These are phyloP conservation scores for Phytophthora cryptogea DNA, from an alignment of 352 stramenopile species.

Conservation along the genomic window DNA sequence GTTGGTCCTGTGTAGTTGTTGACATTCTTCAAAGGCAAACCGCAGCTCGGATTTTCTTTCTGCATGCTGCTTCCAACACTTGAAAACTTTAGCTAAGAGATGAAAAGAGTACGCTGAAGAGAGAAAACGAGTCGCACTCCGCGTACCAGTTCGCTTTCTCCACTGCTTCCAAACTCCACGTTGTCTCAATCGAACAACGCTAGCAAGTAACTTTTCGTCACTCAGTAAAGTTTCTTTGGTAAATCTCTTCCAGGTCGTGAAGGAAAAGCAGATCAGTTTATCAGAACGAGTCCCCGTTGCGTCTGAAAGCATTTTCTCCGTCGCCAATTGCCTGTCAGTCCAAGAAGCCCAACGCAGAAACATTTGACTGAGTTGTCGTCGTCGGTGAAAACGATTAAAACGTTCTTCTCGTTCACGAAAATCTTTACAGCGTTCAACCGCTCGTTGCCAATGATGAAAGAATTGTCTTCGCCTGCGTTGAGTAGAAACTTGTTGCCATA, in stretches of 20 bases:
- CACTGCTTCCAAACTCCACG: constrained; percentile 22
- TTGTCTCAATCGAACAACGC: constrained; percentile 9
- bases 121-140: constrained; percentile 11
- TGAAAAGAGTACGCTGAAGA: constrained; percentile 21
- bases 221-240: background rate
- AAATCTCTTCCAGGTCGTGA: constrained; percentile 20
- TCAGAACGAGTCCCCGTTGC: constrained; percentile 1
- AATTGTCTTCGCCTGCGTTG: background rate
- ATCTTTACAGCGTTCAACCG: background rate
- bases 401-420: constrained; percentile 18
- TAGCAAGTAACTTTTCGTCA: constrained; percentile 5
- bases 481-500: constrained; percentile 7
- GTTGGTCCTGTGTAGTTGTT: background rate
- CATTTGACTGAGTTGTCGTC: constrained; percentile 13
- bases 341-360: constrained; percentile 27
- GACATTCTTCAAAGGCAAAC: constrained; percentile 6
- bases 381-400: constrained; percentile 15
- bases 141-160: constrained; percentile 9
- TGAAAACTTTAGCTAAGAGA: constrained; percentile 8
- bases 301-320: constrained; percentile 5
- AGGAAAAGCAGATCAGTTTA: constrained; percentile 7
- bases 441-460: constrained; percentile 16
- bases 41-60: background rate
- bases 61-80: constrained; percentile 12
- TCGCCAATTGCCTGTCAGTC: constrained; percentile 8